These are phyloP conservation scores for Orobanche coerulescens DNA, from an alignment of 257 asterid species.

Conservation along the genomic window DNA sequence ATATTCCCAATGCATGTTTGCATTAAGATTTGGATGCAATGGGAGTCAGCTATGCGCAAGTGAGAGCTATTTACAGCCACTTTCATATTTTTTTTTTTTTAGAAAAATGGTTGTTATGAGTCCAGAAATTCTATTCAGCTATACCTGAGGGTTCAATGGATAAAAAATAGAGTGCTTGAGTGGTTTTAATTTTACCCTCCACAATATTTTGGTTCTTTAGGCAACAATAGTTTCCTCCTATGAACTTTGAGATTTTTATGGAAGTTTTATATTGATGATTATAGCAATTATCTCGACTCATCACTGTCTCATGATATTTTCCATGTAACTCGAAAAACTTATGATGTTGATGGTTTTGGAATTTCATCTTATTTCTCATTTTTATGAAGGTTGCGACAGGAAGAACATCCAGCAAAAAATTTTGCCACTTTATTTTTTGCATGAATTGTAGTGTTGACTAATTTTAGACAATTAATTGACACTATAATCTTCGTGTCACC, in stretches of 20 bases:
- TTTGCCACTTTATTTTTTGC: too few species aligned
- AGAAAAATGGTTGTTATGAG: neutral
- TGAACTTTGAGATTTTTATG: constrained; percentile 12
- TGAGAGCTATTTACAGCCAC: neutral
- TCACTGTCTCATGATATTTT: too few species aligned
- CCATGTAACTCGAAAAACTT: too few species aligned
- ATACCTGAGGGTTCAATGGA: neutral
- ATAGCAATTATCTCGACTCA: too few species aligned
- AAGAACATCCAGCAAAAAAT: too few species aligned
- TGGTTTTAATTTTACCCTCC: neutral
- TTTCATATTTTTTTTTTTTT: neutral
- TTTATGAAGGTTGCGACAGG: too few species aligned
- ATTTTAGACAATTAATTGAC: too few species aligned
- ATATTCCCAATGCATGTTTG: neutral
- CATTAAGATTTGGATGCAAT: constrained; percentile 8
- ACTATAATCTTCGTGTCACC: too few species aligned
- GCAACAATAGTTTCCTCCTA: neutral
- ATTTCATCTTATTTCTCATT: too few species aligned
- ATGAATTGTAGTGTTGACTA: too few species aligned
- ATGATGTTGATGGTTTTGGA: too few species aligned
- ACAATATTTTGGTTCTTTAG: neutral
- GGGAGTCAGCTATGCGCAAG: neutral
- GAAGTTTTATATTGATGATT: constrained; percentile 3
- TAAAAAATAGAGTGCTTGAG: neutral
- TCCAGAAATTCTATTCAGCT: neutral